Evolutionary conservation across 495 filamentous ascomycete species (phyloP).

Genomic region (Penicillium desertorum): DNA sequence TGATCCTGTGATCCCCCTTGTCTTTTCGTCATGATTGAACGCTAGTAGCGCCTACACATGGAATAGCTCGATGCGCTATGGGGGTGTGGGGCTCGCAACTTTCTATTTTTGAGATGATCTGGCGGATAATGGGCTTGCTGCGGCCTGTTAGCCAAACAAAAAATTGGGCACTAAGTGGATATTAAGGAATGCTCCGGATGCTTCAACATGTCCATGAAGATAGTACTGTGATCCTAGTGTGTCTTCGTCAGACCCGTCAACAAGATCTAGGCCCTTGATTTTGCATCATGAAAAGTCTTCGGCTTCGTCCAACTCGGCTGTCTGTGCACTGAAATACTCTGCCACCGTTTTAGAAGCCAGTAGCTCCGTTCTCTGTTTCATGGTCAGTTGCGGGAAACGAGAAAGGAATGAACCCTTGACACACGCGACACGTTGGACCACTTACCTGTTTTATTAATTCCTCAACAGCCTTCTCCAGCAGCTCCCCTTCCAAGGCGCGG

Average conservation of each 20-base stretch:
- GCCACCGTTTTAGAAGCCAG: conserved; percentile 45
- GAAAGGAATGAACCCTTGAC: neutral
- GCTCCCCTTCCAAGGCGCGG: conserved; percentile 54
- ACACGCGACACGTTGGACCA: neutral
- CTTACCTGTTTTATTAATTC: conserved; percentile 64
- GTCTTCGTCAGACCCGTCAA: neutral
- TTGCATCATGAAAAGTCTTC: conserved; percentile 50
- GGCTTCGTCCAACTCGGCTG: conserved; percentile 34
- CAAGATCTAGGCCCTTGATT: neutral
- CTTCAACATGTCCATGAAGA: neutral
- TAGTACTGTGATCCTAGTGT: neutral
- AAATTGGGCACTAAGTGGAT: neutral
- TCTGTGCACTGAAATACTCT: conserved; percentile 43
- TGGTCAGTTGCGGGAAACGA: conserved; percentile 11
- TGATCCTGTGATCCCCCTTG: neutral
- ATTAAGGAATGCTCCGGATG: neutral
- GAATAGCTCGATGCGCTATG: conserved; percentile 8
- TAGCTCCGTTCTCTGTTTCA: conserved; percentile 40
- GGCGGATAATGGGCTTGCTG: neutral
- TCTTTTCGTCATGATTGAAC: neutral
- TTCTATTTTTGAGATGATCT: conserved; percentile 11
- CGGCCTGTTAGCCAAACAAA: neutral
- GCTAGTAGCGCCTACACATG: conserved; percentile 9
- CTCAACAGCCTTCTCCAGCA: conserved; percentile 56
- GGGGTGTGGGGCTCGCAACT: conserved; percentile 8